These are phyloP conservation scores for Penicillium goetzii DNA, from an alignment of 495 filamentous ascomycete genomes.

Conservation along the genomic window DNA sequence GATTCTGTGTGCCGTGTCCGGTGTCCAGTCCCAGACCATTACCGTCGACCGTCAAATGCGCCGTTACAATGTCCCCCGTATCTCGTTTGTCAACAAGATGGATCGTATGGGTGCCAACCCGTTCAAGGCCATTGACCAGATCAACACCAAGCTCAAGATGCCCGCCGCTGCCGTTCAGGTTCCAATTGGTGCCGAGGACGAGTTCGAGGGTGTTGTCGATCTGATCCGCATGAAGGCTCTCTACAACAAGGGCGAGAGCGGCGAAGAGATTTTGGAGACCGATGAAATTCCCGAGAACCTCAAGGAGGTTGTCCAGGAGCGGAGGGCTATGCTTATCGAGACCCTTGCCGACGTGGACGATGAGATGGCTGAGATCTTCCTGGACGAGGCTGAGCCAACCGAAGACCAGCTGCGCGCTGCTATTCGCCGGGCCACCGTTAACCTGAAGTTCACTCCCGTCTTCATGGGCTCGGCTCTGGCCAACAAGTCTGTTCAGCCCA, in stretches of 20 bases:
- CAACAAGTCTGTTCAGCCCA: constrained; percentile 93
- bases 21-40: constrained; percentile 97
- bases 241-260: constrained; percentile 83
- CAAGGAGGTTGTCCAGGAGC: constrained; percentile 73
- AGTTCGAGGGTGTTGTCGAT: constrained; percentile 93
- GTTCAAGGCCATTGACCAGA: constrained; percentile 96
- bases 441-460: constrained; percentile 90
- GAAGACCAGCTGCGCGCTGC: constrained; percentile 83
- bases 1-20: constrained; percentile 97
- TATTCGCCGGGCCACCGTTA: constrained; percentile 85
- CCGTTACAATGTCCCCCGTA: constrained; percentile 92
- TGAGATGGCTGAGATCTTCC: constrained; percentile 94
- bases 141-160: constrained; percentile 92
- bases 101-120: constrained; percentile 98
- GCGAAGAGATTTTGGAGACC: constrained; percentile 69
- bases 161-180: constrained; percentile 93
- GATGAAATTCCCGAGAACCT: constrained; percentile 82
- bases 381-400: constrained; percentile 81
- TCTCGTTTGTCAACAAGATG: constrained; percentile 99
- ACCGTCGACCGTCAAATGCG: constrained; percentile 99
- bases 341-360: constrained; percentile 97
- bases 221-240: constrained; percentile 89
- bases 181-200: constrained; percentile 90
- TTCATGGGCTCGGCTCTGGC: constrained; percentile 95
- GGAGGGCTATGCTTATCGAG: constrained; percentile 84